A percentile compares a stretch with the other conserved stretches of the same genome.
Conservation (phyloP, 805 yeast species). For the Wickerhamiella allomyrinae region DNA sequence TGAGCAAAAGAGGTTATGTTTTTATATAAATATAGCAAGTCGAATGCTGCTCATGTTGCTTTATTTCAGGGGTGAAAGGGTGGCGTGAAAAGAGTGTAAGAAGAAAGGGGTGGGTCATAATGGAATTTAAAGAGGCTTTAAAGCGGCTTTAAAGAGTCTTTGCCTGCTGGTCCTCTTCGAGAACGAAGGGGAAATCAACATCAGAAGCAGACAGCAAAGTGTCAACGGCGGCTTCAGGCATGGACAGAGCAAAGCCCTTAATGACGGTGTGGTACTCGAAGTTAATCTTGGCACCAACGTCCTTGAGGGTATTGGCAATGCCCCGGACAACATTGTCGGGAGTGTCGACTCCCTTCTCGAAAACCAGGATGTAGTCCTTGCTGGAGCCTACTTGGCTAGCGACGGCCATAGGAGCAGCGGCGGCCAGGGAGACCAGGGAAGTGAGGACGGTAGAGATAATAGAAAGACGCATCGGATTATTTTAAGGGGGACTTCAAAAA, state of each 20-base stretch:
- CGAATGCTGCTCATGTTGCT: too few species aligned
- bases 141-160: not conserved
- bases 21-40: too few species aligned
- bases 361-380: conserved; percentile 19
- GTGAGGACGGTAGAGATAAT: not conserved
- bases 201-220: conserved; percentile 14
- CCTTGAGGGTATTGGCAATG: conserved; percentile 25
- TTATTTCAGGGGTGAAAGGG: too few species aligned
- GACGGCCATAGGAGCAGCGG: not conserved
- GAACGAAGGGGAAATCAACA: conserved; percentile 28
- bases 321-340: conserved; percentile 23
- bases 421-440: not conserved
- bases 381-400: not conserved
- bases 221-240: conserved; percentile 24
- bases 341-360: conserved; percentile 21
- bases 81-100: too few species aligned
- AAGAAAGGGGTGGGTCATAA: too few species aligned
- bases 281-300: conserved; percentile 32
- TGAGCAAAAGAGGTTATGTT: too few species aligned
- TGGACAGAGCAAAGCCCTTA: conserved; percentile 34
- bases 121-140: not conserved
- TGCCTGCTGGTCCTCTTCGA: conserved; percentile 33
- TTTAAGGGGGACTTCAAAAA: too few species aligned
- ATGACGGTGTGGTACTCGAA: conserved; percentile 34
- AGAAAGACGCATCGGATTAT: not conserved